Conservation (phyloP, 1,284 basidiomycete species). For the Cryptococcus floricola region DNA sequence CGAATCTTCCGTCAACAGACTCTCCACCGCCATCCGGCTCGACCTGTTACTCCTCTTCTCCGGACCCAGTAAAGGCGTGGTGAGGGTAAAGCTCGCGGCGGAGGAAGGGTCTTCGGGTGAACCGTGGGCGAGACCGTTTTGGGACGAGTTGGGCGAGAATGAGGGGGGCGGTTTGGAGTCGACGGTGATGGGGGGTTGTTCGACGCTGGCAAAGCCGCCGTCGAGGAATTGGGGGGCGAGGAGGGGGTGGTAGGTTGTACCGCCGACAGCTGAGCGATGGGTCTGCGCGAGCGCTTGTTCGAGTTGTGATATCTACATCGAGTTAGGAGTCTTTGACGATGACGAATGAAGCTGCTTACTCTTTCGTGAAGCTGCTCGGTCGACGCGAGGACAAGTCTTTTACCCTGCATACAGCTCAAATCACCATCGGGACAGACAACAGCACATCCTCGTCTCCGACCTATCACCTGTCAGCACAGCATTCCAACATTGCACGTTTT, state of each 20-base stretch:
- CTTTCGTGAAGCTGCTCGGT: constrained; percentile 44
- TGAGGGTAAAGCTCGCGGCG: constrained; percentile 15
- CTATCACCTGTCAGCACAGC: constrained; percentile 12
- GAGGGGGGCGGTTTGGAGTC: background rate
- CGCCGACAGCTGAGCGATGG: constrained; percentile 13
- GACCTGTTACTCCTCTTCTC: constrained; percentile 15
- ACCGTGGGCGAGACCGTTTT: background rate
- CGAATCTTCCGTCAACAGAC: constrained; percentile 29
- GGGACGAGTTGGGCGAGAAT: background rate
- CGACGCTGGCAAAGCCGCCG: constrained; percentile 29
- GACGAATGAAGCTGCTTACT: constrained; percentile 12
- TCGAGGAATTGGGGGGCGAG: constrained; percentile 40
- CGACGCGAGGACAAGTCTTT: constrained; percentile 42
- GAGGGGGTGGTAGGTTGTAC: constrained; percentile 26
- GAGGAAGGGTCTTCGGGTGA: constrained; percentile 18
- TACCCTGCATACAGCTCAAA: constrained; percentile 47
- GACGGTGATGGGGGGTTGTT: background rate
- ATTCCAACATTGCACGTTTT: background rate
- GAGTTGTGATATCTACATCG: constrained; percentile 33
- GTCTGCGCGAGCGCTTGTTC: constrained; percentile 39
- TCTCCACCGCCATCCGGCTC: constrained; percentile 33
- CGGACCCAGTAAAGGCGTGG: constrained; percentile 15
- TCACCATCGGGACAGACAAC: constrained; percentile 44
- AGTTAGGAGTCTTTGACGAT: background rate
- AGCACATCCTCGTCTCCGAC: constrained; percentile 42